A percentile compares a stretch with the other conserved stretches of the same genome.
phyloP scores from a whole-genome alignment of 2,329 filamentous ascomycete genomes.

The Penicillium sp. region DNA sequence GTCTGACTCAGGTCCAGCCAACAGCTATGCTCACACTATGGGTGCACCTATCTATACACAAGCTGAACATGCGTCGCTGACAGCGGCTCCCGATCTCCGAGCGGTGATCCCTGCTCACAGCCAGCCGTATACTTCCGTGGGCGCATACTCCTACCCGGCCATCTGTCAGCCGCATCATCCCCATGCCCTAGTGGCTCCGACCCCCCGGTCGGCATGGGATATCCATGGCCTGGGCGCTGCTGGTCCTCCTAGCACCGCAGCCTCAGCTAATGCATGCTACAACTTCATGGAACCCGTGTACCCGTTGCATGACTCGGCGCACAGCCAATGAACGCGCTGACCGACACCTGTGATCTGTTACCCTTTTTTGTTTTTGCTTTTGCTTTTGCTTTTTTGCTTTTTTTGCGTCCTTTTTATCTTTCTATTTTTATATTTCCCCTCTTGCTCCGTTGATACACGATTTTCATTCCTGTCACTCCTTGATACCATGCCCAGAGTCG shows the following conservation, averaged over 20 bases:
- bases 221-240: slow-evolving; percentile 36
- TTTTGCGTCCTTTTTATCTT: slow-evolving; percentile 23
- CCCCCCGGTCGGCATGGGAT: slow-evolving; percentile 44
- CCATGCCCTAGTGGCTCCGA: slow-evolving; percentile 35
- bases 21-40: slow-evolving; percentile 49
- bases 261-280: slow-evolving; percentile 34
- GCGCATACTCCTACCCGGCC: slow-evolving; percentile 38
- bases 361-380: no score
- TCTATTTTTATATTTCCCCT: slow-evolving; percentile 27
- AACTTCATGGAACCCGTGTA: slow-evolving; percentile 41
- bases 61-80: slow-evolving; percentile 30
- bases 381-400: slow-evolving; percentile 6
- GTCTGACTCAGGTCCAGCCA: slow-evolving; percentile 49
- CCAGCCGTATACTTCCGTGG: slow-evolving; percentile 37
- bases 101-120: slow-evolving; percentile 35
- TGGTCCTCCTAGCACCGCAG: slow-evolving; percentile 29
- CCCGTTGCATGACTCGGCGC: slow-evolving; percentile 33
- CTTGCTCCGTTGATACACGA: slow-evolving; percentile 29
- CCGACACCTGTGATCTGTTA: background rate
- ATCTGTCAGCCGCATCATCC: slow-evolving; percentile 35
- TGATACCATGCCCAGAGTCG: slow-evolving; percentile 26
- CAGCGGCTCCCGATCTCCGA: slow-evolving; percentile 45
- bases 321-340: slow-evolving; percentile 24
- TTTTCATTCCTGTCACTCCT: slow-evolving; percentile 33
- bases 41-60: slow-evolving; percentile 50